These are phyloP conservation scores for Narthecium ossifragum DNA, from an alignment of 106 monocot genomes.

Conservation along the genomic window DNA sequence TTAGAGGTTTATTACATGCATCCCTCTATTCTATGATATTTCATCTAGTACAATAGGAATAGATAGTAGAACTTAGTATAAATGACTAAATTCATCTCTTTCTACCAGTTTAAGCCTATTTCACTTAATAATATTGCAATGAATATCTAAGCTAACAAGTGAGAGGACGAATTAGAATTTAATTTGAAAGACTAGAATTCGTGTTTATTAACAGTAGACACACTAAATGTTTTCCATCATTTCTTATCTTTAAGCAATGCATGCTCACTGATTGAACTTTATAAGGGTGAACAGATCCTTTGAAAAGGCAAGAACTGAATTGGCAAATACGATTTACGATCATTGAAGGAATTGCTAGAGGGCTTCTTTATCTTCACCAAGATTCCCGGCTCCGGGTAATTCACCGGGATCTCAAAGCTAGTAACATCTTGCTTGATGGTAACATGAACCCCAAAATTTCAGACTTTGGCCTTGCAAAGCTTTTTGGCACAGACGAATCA, in stretches of 20 bases:
- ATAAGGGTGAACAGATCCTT: background rate
- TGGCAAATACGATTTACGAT: slow-evolving; percentile 9
- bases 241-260: background rate
- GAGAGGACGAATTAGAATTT: too few species aligned
- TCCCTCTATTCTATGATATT: too few species aligned
- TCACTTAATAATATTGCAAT: too few species aligned
- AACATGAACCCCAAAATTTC: slow-evolving; percentile 1
- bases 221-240: too few species aligned
- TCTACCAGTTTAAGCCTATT: too few species aligned
- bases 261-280: background rate
- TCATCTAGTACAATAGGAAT: background rate
- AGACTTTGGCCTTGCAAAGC: slow-evolving; percentile 14
- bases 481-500: slow-evolving; percentile 5
- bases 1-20: background rate
- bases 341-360: slow-evolving; percentile 13
- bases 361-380: slow-evolving; percentile 16
- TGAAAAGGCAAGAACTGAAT: background rate
- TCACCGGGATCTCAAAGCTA: slow-evolving; percentile 22
- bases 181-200: too few species aligned
- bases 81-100: too few species aligned
- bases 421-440: slow-evolving; percentile 22
- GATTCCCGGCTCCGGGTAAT: slow-evolving; percentile 13
- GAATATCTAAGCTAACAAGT: too few species aligned
- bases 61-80: too few species aligned
- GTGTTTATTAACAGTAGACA: too few species aligned